Evolutionary conservation across 805 yeast genomes (phyloP).

Genomic region (Yamadazyma insecticola): DNA sequence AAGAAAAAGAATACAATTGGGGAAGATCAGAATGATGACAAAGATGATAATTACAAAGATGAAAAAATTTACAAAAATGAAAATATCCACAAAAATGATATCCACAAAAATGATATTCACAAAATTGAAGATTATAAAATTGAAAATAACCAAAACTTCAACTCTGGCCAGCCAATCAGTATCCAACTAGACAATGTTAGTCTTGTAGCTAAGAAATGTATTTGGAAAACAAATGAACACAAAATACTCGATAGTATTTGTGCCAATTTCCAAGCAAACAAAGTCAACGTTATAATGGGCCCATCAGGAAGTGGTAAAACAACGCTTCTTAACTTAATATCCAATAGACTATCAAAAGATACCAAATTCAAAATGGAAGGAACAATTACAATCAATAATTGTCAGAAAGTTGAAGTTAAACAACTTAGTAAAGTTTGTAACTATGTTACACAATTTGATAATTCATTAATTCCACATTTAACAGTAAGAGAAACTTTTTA

Average conservation of each 20-base stretch:
- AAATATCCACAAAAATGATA: no score
- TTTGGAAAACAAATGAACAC: conserved; percentile 7
- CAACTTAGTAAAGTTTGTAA: conserved; percentile 45
- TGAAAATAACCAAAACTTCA: conserved; percentile 21
- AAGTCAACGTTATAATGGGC: conserved; percentile 42
- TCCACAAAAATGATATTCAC: not conserved
- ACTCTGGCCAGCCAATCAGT: no score
- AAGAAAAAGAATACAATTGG: conserved; percentile 30
- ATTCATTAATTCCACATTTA: conserved; percentile 60
- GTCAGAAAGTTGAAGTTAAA: conserved; percentile 17
- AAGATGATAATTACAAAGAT: conserved; percentile 4
- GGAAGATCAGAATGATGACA: conserved; percentile 16
- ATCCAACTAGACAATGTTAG: conserved; percentile 20
- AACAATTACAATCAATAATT: conserved; percentile 19
- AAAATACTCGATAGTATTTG: conserved; percentile 21
- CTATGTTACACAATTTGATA: conserved; percentile 80
- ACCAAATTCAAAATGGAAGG: conserved; percentile 20
- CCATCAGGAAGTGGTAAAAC: conserved; percentile 45
- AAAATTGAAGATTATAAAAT: conserved; percentile 13
- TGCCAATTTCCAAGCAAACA: conserved; percentile 27
- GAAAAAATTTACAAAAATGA: no score
- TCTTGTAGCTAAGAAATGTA: conserved; percentile 35
- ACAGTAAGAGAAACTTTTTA: conserved; percentile 75
- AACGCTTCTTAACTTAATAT: conserved; percentile 35
- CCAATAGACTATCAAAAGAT: conserved; percentile 42